These are phyloP conservation scores for Ogataea haglerorum DNA, from an alignment of 805 yeast species.

Conservation along the genomic window DNA sequence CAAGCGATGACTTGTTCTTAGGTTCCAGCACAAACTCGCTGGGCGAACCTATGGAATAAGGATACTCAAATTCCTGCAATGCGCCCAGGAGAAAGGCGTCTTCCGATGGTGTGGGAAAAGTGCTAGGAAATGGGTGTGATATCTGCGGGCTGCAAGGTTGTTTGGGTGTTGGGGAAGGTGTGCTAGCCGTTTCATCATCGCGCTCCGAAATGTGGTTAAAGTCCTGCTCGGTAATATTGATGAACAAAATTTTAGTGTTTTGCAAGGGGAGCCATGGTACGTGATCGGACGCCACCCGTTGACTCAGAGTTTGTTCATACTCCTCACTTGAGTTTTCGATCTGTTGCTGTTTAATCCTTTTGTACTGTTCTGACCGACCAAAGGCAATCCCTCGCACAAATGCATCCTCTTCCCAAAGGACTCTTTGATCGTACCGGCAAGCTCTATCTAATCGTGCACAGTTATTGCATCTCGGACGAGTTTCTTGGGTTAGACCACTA, in stretches of 20 bases:
- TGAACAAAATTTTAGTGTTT: neutral
- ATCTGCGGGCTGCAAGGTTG: neutral
- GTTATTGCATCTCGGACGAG: conserved; percentile 32
- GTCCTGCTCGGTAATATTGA: neutral
- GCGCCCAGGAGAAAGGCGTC: neutral
- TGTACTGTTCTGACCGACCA: conserved; percentile 33
- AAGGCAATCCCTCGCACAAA: conserved; percentile 33
- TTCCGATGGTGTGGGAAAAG: neutral
- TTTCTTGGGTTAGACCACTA: conserved; percentile 10
- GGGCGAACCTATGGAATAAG: neutral
- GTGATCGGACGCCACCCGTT: neutral
- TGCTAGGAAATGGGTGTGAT: neutral
- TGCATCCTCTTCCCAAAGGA: conserved; percentile 39
- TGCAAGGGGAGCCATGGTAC: neutral
- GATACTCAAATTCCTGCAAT: neutral
- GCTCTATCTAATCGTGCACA: conserved; percentile 27
- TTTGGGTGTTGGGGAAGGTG: neutral
- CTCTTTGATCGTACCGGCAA: conserved; percentile 17
- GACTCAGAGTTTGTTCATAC: neutral
- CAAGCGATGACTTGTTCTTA: neutral
- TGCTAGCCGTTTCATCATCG: neutral
- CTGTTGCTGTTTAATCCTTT: conserved; percentile 6
- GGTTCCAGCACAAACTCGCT: neutral
- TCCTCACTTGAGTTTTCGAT: neutral
- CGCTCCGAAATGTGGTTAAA: neutral